These are phyloP conservation scores for Antitrichia curtipendula DNA, from an alignment of 225 moss, liverwort and hornwort species.

Conservation along the genomic window DNA sequence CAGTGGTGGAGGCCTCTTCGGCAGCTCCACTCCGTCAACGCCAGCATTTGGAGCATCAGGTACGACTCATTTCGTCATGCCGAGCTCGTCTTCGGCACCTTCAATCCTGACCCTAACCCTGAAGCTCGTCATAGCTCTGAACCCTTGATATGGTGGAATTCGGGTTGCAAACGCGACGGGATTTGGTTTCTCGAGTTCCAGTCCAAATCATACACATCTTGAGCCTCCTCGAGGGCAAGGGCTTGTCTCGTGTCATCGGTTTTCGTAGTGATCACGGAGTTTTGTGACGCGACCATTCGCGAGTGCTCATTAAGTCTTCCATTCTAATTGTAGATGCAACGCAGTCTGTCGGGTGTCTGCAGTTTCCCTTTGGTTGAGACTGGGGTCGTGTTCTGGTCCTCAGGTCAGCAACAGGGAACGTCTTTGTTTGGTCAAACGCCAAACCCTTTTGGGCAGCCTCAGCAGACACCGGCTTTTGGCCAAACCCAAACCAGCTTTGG, in stretches of 20 bases:
- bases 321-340: background rate
- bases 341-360: background rate
- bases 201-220: background rate
- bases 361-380: background rate
- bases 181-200: background rate
- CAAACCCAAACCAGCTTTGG: slow-evolving; percentile 6
- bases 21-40: slow-evolving; percentile 21
- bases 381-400: background rate
- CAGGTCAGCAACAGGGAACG: slow-evolving; percentile 47
- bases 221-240: background rate
- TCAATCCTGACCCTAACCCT: background rate
- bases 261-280: background rate
- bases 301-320: background rate
- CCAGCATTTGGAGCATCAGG: slow-evolving; percentile 41
- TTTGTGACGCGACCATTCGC: background rate
- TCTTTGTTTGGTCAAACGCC: slow-evolving; percentile 51
- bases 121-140: background rate
- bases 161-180: background rate
- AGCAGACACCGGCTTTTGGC: slow-evolving; percentile 33
- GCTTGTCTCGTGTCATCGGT: background rate
- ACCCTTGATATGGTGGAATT: background rate
- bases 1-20: slow-evolving; percentile 27
- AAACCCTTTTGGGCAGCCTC: slow-evolving; percentile 56
- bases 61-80: background rate
- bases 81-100: background rate